Conservation (phyloP, 2,329 filamentous ascomycete genomes). For the Aquanectria penicillioides region DNA sequence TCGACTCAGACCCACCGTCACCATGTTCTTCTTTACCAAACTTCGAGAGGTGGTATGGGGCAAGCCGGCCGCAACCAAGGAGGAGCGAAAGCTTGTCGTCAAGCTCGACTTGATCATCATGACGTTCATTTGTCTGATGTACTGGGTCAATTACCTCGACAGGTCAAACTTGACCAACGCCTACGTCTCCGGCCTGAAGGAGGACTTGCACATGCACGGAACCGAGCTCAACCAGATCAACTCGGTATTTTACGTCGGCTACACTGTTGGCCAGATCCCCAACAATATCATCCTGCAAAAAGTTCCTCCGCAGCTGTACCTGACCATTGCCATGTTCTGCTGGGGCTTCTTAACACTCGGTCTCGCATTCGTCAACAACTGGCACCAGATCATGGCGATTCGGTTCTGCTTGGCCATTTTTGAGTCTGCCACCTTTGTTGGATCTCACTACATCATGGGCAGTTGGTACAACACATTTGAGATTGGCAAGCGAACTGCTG, state of each 20-base stretch:
- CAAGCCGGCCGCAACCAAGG: conserved; percentile 14
- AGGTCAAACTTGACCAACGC: conserved; percentile 37
- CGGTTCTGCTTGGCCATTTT: conserved; percentile 39
- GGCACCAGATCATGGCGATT: conserved; percentile 33
- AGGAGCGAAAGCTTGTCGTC: conserved; percentile 10
- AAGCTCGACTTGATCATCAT: conserved; percentile 10
- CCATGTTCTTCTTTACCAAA: conserved; percentile 13
- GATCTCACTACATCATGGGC: conserved; percentile 47
- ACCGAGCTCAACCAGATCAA: conserved; percentile 21
- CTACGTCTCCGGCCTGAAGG: conserved; percentile 49
- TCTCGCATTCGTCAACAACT: background rate
- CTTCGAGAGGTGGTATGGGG: conserved; percentile 21
- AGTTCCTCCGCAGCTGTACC: conserved; percentile 63
- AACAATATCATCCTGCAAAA: conserved; percentile 67
- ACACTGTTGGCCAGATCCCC: conserved; percentile 62
- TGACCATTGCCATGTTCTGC: conserved; percentile 66
- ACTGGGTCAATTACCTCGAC: conserved; percentile 15
- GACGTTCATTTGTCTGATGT: conserved; percentile 7
- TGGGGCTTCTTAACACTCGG: conserved; percentile 65
- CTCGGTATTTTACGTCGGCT: conserved; percentile 14
- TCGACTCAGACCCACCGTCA: background rate
- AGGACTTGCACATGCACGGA: conserved; percentile 42
- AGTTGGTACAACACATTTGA: conserved; percentile 66
- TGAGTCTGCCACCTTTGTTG: conserved; percentile 41
- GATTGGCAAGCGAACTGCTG: conserved; percentile 66